Percentiles rank a stretch among this genome's conserved stretches.
Evolutionary conservation across 768 basidiomycete genomes (phyloP).

Genomic region (Hemileccinum impolitum): DNA sequence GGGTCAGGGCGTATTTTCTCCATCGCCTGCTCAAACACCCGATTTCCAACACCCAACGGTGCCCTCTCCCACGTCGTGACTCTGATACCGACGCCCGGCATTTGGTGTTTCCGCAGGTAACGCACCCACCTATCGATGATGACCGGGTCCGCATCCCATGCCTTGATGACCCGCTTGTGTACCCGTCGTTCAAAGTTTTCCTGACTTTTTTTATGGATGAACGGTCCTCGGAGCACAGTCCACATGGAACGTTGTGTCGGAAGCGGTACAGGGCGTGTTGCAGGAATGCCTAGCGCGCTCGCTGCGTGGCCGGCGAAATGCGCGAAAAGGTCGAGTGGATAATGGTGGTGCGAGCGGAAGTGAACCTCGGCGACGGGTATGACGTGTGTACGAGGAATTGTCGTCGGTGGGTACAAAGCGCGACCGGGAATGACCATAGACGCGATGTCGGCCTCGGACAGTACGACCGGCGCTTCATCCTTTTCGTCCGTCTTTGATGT

Average conservation of each 20-base stretch:
- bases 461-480: conserved; percentile 8
- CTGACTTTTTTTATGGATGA: conserved; percentile 90
- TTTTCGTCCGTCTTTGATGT: conserved; percentile 2
- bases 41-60: conserved; percentile 49
- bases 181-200: conserved; percentile 90
- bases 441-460: conserved; percentile 43
- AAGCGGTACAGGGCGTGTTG: conserved; percentile 58
- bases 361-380: conserved; percentile 82
- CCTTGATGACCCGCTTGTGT: conserved; percentile 84
- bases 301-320: conserved; percentile 86
- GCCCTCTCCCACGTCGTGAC: conserved; percentile 73
- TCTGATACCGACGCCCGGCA: conserved; percentile 87
- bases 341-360: conserved; percentile 71
- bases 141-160: conserved; percentile 81
- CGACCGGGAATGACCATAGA: conserved; percentile 63
- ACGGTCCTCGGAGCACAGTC: conserved; percentile 85
- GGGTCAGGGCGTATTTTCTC: conserved; percentile 31
- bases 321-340: conserved; percentile 71
- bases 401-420: conserved; percentile 47
- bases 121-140: conserved; percentile 77
- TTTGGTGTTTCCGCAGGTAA: conserved; percentile 70
- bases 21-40: conserved; percentile 36
- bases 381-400: conserved; percentile 59
- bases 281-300: conserved; percentile 77
- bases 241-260: conserved; percentile 77